Conservation (phyloP, 2,329 filamentous ascomycete genomes). For the Cadophora sp. region DNA sequence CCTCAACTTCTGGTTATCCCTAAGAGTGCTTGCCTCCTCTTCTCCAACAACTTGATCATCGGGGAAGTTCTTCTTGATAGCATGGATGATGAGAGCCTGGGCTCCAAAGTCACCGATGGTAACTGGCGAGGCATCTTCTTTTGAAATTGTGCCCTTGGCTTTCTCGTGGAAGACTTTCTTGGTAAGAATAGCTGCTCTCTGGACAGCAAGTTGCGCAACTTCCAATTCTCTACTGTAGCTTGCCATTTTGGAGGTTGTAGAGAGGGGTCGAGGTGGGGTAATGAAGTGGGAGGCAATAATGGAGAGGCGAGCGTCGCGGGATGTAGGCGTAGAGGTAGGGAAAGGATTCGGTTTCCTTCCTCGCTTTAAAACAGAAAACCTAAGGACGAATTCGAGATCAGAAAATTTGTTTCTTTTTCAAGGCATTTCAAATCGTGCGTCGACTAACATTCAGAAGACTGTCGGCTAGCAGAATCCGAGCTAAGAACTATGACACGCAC, state of each 20-base stretch:
- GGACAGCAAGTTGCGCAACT: conserved; percentile 86
- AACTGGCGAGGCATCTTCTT: conserved; percentile 95
- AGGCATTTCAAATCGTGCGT: no score
- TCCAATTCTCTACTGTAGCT: conserved; percentile 78
- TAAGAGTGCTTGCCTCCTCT: conserved; percentile 85
- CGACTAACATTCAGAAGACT: no score
- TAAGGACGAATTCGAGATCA: no score
- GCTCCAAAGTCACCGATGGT: conserved; percentile 98
- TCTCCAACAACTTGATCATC: conserved; percentile 91
- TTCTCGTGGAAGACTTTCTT: conserved; percentile 85
- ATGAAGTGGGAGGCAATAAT: conserved; percentile 43
- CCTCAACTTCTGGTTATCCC: conserved; percentile 72
- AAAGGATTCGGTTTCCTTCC: no score
- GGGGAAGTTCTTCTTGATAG: conserved; percentile 89
- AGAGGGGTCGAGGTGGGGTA: conserved; percentile 28
- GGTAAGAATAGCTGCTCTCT: conserved; percentile 78
- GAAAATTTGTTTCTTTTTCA: no score
- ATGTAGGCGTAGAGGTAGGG: no score
- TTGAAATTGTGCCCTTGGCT: conserved; percentile 91
- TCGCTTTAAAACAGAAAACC: no score
- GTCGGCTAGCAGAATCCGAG: no score
- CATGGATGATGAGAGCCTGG: conserved; percentile 93
- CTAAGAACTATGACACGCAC: no score
- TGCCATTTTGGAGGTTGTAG: conserved; percentile 45
- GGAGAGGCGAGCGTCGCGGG: no score